Percentiles rank a stretch among this genome's conserved stretches.
phyloP scores from a whole-genome alignment of 2,329 filamentous ascomycete genomes.

The Rhynchosporium secalis region DNA sequence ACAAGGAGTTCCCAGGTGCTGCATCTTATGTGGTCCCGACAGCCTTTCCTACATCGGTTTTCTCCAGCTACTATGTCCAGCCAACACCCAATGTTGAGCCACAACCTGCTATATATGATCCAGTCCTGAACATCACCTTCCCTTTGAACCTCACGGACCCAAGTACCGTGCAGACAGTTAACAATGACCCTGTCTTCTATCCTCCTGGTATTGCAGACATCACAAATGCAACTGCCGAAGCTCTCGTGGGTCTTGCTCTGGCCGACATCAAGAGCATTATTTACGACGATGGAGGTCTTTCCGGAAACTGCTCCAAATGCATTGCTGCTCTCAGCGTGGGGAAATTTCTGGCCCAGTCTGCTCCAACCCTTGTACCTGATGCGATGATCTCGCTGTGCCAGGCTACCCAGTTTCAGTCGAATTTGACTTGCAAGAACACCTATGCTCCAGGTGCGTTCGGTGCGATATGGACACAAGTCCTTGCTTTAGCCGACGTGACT shows the following conservation, averaged over 20 bases:
- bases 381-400: slow-evolving; percentile 54
- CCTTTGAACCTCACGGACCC: slow-evolving; percentile 56
- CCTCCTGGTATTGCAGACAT: slow-evolving; percentile 50
- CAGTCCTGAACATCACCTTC: slow-evolving; percentile 54
- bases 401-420: slow-evolving; percentile 47
- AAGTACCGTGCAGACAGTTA: slow-evolving; percentile 49
- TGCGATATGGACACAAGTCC: slow-evolving; percentile 57
- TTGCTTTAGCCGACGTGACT: slow-evolving; percentile 53
- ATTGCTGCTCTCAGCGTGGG: slow-evolving; percentile 51
- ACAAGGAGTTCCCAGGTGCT: slow-evolving; percentile 38
- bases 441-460: slow-evolving; percentile 52
- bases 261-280: slow-evolving; percentile 50
- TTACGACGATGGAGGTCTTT: slow-evolving; percentile 39
- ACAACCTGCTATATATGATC: slow-evolving; percentile 55
- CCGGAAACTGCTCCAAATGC: slow-evolving; percentile 54
- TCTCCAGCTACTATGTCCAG: slow-evolving; percentile 50
- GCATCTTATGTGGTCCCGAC: slow-evolving; percentile 45
- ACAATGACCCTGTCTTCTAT: slow-evolving; percentile 52
- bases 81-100: slow-evolving; percentile 49
- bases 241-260: slow-evolving; percentile 46
- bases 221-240: slow-evolving; percentile 42
- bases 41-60: slow-evolving; percentile 52
- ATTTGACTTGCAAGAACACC: slow-evolving; percentile 48
- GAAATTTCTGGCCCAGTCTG: slow-evolving; percentile 51
- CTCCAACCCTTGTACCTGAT: slow-evolving; percentile 50